A percentile compares a stretch with the other conserved stretches of the same genome.
These are phyloP conservation scores for Ustulina deusta DNA, from an alignment of 2,329 filamentous ascomycete species.

Conservation along the genomic window DNA sequence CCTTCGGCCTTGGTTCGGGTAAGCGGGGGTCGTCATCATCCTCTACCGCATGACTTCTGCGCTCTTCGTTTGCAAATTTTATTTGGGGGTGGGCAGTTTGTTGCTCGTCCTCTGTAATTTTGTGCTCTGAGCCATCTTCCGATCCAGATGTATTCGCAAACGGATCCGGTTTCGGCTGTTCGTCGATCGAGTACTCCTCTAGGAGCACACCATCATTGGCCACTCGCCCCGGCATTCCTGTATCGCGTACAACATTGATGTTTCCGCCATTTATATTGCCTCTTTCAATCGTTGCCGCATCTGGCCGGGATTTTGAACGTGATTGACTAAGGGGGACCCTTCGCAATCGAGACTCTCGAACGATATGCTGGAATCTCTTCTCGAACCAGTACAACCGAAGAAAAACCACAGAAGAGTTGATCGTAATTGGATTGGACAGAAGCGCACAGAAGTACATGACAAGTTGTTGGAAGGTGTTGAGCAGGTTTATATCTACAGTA, in stretches of 20 bases:
- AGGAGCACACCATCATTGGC: constrained; percentile 71
- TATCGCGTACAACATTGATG: constrained; percentile 74
- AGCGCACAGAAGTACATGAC: constrained; percentile 78
- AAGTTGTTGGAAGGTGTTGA: constrained; percentile 79
- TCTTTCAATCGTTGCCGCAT: constrained; percentile 64
- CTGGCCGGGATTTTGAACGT: constrained; percentile 62
- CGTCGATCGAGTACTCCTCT: constrained; percentile 55
- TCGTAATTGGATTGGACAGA: constrained; percentile 83
- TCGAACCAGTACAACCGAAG: constrained; percentile 98
- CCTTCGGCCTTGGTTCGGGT: constrained; percentile 67
- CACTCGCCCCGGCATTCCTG: constrained; percentile 66
- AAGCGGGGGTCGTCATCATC: constrained; percentile 62
- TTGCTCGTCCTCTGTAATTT: constrained; percentile 30
- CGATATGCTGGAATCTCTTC: constrained; percentile 89
- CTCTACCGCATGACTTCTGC: constrained; percentile 64
- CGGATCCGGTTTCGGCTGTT: constrained; percentile 41
- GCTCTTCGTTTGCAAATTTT: constrained; percentile 66
- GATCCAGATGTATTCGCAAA: constrained; percentile 36
- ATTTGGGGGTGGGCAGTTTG: constrained; percentile 60
- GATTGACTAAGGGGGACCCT: constrained; percentile 74
- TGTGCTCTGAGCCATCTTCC: constrained; percentile 39
- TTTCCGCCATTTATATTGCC: constrained; percentile 74
- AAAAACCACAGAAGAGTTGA: constrained; percentile 89
- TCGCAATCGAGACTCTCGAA: constrained; percentile 75
- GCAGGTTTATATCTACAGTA: constrained; percentile 74